A percentile compares a stretch with the other conserved stretches of the same genome.
Evolutionary conservation across 1,284 basidiomycete genomes (phyloP).

Genomic region (Trametes polyzona): DNA sequence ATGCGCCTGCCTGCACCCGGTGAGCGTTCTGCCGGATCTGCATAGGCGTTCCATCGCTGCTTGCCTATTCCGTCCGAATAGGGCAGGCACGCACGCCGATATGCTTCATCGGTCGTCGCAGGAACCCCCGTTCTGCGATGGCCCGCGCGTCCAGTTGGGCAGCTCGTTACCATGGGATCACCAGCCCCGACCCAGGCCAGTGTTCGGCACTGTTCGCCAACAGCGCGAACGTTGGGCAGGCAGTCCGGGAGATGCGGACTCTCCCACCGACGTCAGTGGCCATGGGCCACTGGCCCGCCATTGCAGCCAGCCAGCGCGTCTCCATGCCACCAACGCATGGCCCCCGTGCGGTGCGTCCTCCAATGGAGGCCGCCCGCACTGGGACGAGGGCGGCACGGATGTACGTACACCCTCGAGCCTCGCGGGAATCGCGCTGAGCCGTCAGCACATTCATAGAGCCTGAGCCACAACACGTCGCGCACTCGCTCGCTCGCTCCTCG

Average conservation of each 20-base stretch:
- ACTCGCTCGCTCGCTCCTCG: conserved; percentile 4
- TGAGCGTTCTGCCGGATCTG: not conserved
- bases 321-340: conserved; percentile 26
- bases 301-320: conserved; percentile 16
- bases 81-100: conserved; percentile 1
- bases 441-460: conserved; percentile 14
- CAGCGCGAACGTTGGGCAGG: no score
- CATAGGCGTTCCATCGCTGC: not conserved
- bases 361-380: not conserved
- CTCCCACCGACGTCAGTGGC: conserved; percentile 24
- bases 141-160: not conserved
- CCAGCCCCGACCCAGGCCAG: not conserved
- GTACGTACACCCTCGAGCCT: conserved; percentile 14
- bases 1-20: not conserved
- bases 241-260: conserved; percentile 5
- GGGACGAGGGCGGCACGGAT: conserved; percentile 4
- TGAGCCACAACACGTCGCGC: conserved; percentile 6
- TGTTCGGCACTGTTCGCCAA: no score
- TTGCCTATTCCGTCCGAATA: not conserved
- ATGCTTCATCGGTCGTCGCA: not conserved
- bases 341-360: conserved; percentile 15
- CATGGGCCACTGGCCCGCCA: no score
- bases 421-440: conserved; percentile 22
- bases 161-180: conserved; percentile 10
- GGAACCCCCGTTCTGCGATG: not conserved